A percentile compares a stretch with the other conserved stretches of the same genome.
Conservation (phyloP, 163 green algal genomes). For the Scenedesmus sp. region DNA sequence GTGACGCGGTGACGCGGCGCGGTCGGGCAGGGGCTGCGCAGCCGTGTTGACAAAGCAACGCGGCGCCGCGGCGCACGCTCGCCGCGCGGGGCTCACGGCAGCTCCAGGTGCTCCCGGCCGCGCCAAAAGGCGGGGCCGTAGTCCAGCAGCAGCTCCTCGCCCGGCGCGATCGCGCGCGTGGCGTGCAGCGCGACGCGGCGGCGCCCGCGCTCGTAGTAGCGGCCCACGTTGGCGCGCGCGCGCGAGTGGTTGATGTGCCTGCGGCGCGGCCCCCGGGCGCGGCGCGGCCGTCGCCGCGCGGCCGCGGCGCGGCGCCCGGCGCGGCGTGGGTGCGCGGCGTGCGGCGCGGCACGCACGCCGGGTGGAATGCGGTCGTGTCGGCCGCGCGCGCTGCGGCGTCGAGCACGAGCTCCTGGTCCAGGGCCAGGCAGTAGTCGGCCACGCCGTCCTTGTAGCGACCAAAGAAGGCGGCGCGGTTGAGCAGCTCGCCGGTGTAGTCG, state of each 20-base stretch:
- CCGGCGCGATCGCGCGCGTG: slow-evolving; percentile 63
- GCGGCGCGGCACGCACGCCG: no score
- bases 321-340: no score
- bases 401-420: slow-evolving; percentile 62
- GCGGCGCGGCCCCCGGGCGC: no score
- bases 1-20: no score
- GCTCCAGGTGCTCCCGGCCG: slow-evolving; percentile 42
- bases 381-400: slow-evolving; percentile 50
- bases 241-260: slow-evolving; percentile 72
- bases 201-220: slow-evolving; percentile 49
- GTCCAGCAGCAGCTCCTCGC: slow-evolving; percentile 90
- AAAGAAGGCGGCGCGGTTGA: slow-evolving; percentile 56
- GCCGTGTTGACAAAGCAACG: no score
- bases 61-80: no score
- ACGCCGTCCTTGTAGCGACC: slow-evolving; percentile 58
- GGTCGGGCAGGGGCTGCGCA: no score
- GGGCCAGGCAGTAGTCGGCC: slow-evolving; percentile 60
- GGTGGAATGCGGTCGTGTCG: slow-evolving; percentile 57
- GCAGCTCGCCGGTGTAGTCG: slow-evolving; percentile 63
- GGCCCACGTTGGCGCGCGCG: slow-evolving; percentile 55
- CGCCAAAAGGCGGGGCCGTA: slow-evolving; percentile 60
- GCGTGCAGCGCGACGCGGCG: slow-evolving; percentile 86
- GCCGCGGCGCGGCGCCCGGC: no score
- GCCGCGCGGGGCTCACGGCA: slow-evolving; percentile 14
- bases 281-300: no score